These are phyloP conservation scores for Puya raimondii DNA, from an alignment of 176 grass and related monocot genomes.

Conservation along the genomic window DNA sequence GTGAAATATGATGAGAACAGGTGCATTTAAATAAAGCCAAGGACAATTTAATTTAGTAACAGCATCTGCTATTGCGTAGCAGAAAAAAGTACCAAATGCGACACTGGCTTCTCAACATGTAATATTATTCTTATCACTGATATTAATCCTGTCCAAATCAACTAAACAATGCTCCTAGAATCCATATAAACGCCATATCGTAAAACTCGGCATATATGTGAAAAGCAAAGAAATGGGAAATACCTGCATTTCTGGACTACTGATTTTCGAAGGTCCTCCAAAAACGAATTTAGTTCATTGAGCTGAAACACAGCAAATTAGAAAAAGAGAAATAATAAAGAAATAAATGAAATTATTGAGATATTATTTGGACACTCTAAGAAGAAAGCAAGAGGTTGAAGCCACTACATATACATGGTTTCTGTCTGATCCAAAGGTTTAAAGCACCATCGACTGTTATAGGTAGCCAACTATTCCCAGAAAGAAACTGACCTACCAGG, in stretches of 20 bases:
- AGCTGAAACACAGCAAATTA: conserved; percentile 35
- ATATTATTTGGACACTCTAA: neutral
- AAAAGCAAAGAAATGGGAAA: conserved; percentile 5
- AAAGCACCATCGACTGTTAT: too few species aligned
- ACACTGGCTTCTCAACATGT: neutral
- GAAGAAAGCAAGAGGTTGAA: neutral
- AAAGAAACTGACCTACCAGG: too few species aligned
- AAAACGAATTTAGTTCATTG: conserved; percentile 51
- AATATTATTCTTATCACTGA: neutral
- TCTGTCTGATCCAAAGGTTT: too few species aligned
- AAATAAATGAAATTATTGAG: neutral
- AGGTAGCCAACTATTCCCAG: too few species aligned
- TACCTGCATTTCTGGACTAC: conserved; percentile 87
- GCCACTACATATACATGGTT: too few species aligned
- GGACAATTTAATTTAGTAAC: too few species aligned
- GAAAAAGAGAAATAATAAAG: conserved; percentile 23
- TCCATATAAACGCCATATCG: too few species aligned
- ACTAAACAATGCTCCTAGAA: too few species aligned
- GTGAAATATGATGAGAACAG: neutral
- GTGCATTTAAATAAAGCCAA: neutral
- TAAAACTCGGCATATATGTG: neutral
- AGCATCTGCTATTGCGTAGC: too few species aligned
- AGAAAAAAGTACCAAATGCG: too few species aligned
- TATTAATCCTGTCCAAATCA: neutral
- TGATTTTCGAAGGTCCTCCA: conserved; percentile 51